Base-by-base conservation (phyloP, 495 filamentous ascomycete genomes). In the Daldinia caldariorum region DNA sequence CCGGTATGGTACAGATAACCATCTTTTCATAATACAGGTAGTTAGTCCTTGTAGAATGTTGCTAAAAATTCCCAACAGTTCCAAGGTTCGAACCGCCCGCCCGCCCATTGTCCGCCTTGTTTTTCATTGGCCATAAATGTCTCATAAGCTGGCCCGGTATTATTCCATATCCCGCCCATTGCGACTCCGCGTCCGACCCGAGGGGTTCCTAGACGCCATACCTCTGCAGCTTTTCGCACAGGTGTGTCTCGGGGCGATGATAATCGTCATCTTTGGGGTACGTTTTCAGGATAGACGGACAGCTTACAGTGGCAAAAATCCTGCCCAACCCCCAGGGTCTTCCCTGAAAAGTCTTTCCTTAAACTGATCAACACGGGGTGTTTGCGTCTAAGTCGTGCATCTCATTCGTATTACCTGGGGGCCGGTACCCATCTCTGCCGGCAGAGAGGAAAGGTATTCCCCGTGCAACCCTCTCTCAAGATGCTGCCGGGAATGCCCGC, bases 1-100 rank as follows among this genome's bases (percentile, higher is more conserved):
- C n/a, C n/a, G n/a, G n/a, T n/a, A n/a, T n/a, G 26, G 26, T 26
- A 26, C 26, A 26, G 26, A 12, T 37, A 37, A 1, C 2, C 6
- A 37, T 0, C 34, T 41, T 47, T 47, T 39, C 50, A 56, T 55
- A 53, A 60, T 39, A n/a, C n/a, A n/a, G n/a, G n/a, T n/a, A 56
- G 38, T 63, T 35, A 26, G 26, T 26, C 37, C 58, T 59, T 60
- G 69, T 67, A 63, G 34, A 60, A 60, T 59, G 63, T 49, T 60
- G 47, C 55, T 57, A 56, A 47, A 60, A 60, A 59, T 67, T 71
- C 69, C 69, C 69, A 71, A 71, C 69, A 67, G 13, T 67, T 63
- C 26, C 26, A 26, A 26, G 47, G 51, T 57, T 39, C 59, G 41
- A 58, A 35, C 58, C 63, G 49, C 57, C 63, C 58, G 31, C 32